Conservation (phyloP, 805 yeast genomes). For the Cyberlindnera bimundalis region DNA sequence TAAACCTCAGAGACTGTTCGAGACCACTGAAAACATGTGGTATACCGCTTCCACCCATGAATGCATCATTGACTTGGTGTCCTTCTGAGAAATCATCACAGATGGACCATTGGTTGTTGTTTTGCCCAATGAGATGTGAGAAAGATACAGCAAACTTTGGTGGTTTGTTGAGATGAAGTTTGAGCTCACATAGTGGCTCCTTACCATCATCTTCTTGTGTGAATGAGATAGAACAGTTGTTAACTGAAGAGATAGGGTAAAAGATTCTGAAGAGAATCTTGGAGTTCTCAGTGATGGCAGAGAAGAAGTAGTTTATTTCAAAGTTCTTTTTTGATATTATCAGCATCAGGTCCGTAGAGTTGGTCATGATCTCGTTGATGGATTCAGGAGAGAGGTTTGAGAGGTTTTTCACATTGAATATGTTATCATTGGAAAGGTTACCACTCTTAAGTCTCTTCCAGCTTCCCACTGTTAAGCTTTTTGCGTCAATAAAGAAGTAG, state of each 20-base stretch:
- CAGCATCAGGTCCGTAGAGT: constrained; percentile 66
- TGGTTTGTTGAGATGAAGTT: constrained; percentile 49
- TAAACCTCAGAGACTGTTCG: constrained; percentile 45
- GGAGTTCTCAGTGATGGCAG: constrained; percentile 60
- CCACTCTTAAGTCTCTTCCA: constrained; percentile 82
- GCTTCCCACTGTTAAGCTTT: constrained; percentile 67
- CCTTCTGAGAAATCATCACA: constrained; percentile 85
- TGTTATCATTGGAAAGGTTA: constrained; percentile 35
- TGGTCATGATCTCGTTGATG: constrained; percentile 58
- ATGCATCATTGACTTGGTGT: constrained; percentile 72
- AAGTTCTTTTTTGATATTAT: constrained; percentile 64
- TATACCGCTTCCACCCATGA: constrained; percentile 53
- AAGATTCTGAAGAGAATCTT: constrained; percentile 71
- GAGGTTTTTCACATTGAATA: constrained; percentile 40
- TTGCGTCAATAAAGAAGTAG: constrained; percentile 65
- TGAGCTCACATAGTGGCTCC: constrained; percentile 40
- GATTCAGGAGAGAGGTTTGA: constrained; percentile 67
- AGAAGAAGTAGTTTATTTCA: constrained; percentile 75
- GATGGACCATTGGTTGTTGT: constrained; percentile 68
- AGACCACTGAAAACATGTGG: constrained; percentile 70
- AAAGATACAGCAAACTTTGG: constrained; percentile 82
- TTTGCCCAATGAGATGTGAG: constrained; percentile 46
- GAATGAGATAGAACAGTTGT: constrained; percentile 47
- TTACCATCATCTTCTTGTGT: constrained; percentile 31
- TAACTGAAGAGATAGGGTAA: constrained; percentile 60